These are phyloP conservation scores for Hansenula lynferdii DNA, from an alignment of 1,139 yeast species.

Conservation along the genomic window DNA sequence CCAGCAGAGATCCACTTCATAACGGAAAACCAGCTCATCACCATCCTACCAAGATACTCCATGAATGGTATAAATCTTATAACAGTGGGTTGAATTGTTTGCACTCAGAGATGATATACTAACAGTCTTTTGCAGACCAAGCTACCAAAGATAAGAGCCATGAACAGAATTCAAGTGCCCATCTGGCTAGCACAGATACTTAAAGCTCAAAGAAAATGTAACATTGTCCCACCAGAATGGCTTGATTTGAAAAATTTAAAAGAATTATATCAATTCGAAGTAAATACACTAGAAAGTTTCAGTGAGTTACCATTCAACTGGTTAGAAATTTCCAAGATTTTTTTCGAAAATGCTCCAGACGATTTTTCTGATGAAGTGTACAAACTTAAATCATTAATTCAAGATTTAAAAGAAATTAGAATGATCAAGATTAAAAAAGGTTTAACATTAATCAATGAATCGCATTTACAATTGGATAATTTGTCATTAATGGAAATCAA, in stretches of 20 bases:
- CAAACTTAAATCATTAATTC: constrained; percentile 57
- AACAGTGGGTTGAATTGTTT: constrained; percentile 41
- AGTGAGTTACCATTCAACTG: constrained; percentile 80
- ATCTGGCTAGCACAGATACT: constrained; percentile 84
- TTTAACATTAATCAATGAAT: constrained; percentile 69
- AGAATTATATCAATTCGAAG: constrained; percentile 64
- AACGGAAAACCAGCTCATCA: constrained; percentile 74
- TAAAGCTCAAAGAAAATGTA: constrained; percentile 82
- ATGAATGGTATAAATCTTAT: constrained; percentile 60
- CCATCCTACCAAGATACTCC: constrained; percentile 71
- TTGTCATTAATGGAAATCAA: constrained; percentile 80
- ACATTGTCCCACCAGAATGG: constrained; percentile 87
- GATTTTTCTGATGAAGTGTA: constrained; percentile 61
- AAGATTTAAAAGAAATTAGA: constrained; percentile 82
- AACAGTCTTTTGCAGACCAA: constrained; percentile 6
- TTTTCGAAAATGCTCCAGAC: constrained; percentile 62
- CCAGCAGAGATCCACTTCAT: constrained; percentile 80
- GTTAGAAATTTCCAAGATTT: constrained; percentile 72
- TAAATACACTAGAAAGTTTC: constrained; percentile 51
- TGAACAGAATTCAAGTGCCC: constrained; percentile 70
- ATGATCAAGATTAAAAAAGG: constrained; percentile 81
- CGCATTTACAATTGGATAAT: constrained; percentile 80
- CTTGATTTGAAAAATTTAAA: constrained; percentile 53
- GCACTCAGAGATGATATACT: neutral
- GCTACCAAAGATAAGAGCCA: constrained; percentile 39